Conservation (phyloP, 192 early-diverging fungal genomes). For the Physocladia obscura region DNA sequence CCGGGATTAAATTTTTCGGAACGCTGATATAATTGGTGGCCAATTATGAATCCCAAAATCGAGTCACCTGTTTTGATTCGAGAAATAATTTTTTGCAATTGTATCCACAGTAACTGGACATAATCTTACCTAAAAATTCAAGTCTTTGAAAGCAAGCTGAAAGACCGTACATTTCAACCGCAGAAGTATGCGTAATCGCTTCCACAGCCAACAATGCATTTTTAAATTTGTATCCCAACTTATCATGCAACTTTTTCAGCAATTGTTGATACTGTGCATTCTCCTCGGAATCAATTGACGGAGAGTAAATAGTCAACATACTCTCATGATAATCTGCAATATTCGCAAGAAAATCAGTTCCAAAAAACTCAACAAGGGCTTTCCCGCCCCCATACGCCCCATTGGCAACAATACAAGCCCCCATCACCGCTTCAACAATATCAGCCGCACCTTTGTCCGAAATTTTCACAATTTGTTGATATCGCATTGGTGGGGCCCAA, state of each 20-base stretch:
- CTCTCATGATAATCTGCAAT: background rate
- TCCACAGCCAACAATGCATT: slow-evolving; percentile 66
- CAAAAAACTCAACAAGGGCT: slow-evolving; percentile 34
- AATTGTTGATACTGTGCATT: background rate
- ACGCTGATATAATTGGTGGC: slow-evolving; percentile 67
- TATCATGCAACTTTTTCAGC: slow-evolving; percentile 17
- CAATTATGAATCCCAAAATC: slow-evolving; percentile 44
- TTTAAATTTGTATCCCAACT: slow-evolving; percentile 69
- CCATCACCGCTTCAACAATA: slow-evolving; percentile 79
- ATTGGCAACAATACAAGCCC: slow-evolving; percentile 67
- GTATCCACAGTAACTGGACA: too few species aligned
- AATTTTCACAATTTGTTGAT: slow-evolving; percentile 26
- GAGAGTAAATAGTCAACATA: background rate
- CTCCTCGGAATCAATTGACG: background rate
- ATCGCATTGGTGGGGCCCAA: background rate
- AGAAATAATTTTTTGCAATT: too few species aligned
- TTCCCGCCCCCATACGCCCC: slow-evolving; percentile 34
- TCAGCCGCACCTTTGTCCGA: slow-evolving; percentile 86
- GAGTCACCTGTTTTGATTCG: slow-evolving; percentile 59
- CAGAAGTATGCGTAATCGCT: slow-evolving; percentile 85
- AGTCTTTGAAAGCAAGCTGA: slow-evolving; percentile 79
- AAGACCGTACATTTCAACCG: slow-evolving; percentile 26
- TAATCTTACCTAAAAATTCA: slow-evolving; percentile 84
- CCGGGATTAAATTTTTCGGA: slow-evolving; percentile 69
- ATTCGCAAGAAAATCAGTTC: background rate